A percentile compares a stretch with the other conserved stretches of the same genome.
Conservation (phyloP, 2,329 filamentous ascomycete species). For the Phialophora expanda region DNA sequence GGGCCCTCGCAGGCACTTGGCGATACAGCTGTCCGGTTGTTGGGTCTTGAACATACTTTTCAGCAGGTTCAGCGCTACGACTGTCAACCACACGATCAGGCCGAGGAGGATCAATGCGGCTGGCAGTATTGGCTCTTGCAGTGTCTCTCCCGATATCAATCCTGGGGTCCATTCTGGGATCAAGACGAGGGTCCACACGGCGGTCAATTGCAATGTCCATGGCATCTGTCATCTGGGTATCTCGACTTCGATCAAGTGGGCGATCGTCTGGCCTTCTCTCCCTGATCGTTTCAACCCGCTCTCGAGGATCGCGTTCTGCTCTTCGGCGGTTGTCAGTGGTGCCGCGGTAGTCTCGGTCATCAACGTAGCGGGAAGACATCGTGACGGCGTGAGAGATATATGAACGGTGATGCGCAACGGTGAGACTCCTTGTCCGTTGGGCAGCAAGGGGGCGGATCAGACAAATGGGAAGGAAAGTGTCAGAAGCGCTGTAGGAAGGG, state of each 20-base stretch:
- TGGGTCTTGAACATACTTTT: conserved; percentile 26
- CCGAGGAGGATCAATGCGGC: conserved; percentile 27
- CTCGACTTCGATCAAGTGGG: conserved; percentile 22
- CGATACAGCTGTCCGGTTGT: conserved; percentile 32
- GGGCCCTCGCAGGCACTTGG: conserved; percentile 28
- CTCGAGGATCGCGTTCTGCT: conserved; percentile 21
- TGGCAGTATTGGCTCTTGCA: conserved; percentile 30
- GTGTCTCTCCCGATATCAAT: conserved; percentile 24
- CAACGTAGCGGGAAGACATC: conserved; percentile 34
- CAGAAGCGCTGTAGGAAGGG: conserved; percentile 29
- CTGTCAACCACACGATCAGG: conserved; percentile 30
- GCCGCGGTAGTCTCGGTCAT: conserved; percentile 35
- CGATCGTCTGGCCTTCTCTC: conserved; percentile 32
- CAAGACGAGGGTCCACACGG: conserved; percentile 21
- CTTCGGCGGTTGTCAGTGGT: conserved; percentile 30
- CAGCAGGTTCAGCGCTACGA: conserved; percentile 26
- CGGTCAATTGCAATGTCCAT: conserved; percentile 29
- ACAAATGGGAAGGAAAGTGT: conserved; percentile 33
- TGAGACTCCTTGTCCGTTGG: conserved; percentile 32
- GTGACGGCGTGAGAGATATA: conserved; percentile 28
- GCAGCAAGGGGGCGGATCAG: conserved; percentile 30
- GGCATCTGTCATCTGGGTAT: conserved; percentile 32
- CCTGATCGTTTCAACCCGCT: conserved; percentile 23
- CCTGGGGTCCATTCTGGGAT: conserved; percentile 22
- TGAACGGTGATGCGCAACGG: conserved; percentile 15